Evolutionary conservation across 2,329 filamentous ascomycete species (phyloP), one percentile per base, ranked within the genome.

Genomic region (Sarocladium brachiariae): DNA sequence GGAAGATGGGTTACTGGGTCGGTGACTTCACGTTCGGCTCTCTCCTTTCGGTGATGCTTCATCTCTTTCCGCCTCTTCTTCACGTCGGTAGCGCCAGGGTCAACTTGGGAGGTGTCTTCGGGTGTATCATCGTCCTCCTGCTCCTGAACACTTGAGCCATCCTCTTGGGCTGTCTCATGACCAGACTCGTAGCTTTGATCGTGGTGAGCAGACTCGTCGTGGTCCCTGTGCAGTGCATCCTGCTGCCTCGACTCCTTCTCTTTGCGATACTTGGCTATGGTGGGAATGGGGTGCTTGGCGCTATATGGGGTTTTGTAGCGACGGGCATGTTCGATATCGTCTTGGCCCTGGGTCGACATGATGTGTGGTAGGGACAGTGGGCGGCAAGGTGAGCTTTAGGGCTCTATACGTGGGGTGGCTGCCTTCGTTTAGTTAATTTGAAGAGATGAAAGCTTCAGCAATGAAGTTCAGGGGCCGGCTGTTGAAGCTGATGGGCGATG

Each of bases 1-100:
- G 84, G 83, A 2, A 88, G 70, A 64, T 88, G 85, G 1, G 85
- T 89, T 34, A 88, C 75, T 0, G 84, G 84, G 59, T 89, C 85
- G 1, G 84, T 88, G 43, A 88, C 84, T 60, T 85, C 74, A 53
- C 75, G 69, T n/a, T 74, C 72, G n/a, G 69, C 72, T 38, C 69
- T 68, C 47, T 73, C 69, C 43, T 65, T 63, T 47, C 68, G 69
- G 10, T 59, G 64, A 52, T 71, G 71, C 57, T 76, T 75, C 60
- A 74, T 71, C 7, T 68, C 65, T 51, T 76, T 77, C 21, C 73
- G 70, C 59, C 74, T 72, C 52, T 73, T 63, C 55, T 67, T 74
- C 2, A 72, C 69, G 48, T 76, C 69, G 25, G 68, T 56, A 1
- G 67, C 56, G n/a, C 62, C 59, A 2, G 65, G 55, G 10, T 63